Percentiles rank a stretch among this genome's conserved stretches.
Conservation (phyloP, 306 rosid genomes). For the Cucurbita argyrosperma region DNA sequence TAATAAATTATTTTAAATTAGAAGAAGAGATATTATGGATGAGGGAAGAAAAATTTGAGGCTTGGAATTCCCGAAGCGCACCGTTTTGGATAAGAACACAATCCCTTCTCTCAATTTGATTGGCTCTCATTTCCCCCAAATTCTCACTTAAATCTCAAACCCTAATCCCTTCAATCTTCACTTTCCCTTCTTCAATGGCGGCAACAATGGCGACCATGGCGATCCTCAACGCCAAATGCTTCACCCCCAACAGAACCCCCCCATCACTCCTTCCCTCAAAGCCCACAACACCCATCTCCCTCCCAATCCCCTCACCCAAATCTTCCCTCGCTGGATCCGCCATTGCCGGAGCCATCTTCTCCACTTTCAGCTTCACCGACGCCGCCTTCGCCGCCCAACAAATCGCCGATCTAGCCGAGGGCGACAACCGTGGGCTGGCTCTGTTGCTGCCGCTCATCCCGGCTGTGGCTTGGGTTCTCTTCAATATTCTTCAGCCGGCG, state of each 20-base stretch:
- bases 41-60: slow-evolving; percentile 44
- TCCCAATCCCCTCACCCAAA: slow-evolving; percentile 39
- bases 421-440: slow-evolving; percentile 71
- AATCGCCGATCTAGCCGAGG: slow-evolving; percentile 56
- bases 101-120: slow-evolving; percentile 35
- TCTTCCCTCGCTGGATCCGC: slow-evolving; percentile 41
- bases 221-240: slow-evolving; percentile 53
- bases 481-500: slow-evolving; percentile 80
- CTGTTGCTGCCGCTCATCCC: slow-evolving; percentile 59
- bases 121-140: slow-evolving; percentile 29
- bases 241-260: slow-evolving; percentile 18
- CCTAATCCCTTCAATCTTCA: not conserved
- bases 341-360: slow-evolving; percentile 64
- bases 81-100: slow-evolving; percentile 47
- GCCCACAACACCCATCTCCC: slow-evolving; percentile 34
- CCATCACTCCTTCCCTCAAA: slow-evolving; percentile 18
- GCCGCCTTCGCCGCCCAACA: slow-evolving; percentile 74
- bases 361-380: slow-evolving; percentile 37
- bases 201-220: slow-evolving; percentile 77
- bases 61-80: slow-evolving; percentile 9
- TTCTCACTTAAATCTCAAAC: not conserved
- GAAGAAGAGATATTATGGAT: slow-evolving; percentile 16
- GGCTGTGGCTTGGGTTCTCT: slow-evolving; percentile 86
- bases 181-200: slow-evolving; percentile 34
- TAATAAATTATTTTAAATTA: no score